Percentiles rank a stretch among this genome's conserved stretches.
phyloP scores from a whole-genome alignment of 2,329 filamentous ascomycete species.

The Hypoxylon sp. region DNA sequence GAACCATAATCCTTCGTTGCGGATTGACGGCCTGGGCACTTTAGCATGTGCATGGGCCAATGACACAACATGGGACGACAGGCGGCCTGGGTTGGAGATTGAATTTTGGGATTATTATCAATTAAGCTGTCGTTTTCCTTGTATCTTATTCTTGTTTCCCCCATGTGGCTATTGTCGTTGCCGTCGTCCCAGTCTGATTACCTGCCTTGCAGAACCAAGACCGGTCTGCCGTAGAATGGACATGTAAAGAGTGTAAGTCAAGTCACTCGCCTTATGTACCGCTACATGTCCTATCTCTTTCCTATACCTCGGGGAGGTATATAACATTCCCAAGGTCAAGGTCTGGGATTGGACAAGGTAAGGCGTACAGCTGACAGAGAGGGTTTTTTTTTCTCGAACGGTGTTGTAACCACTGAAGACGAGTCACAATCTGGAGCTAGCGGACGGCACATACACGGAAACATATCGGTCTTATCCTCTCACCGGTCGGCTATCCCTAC shows the following conservation, averaged over 20 bases:
- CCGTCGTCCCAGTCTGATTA: constrained; percentile 32
- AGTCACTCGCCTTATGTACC: constrained; percentile 24
- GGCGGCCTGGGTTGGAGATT: constrained; percentile 21
- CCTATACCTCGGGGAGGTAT: constrained; percentile 33
- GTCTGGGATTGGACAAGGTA: constrained; percentile 41
- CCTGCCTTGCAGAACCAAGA: constrained; percentile 37
- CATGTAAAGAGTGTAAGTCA: constrained; percentile 11
- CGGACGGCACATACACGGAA: constrained; percentile 36
- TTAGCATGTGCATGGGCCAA: constrained; percentile 32
- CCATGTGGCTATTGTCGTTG: constrained; percentile 23
- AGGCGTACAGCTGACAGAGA: constrained; percentile 37
- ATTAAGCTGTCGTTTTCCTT: constrained; percentile 27
- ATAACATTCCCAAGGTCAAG: constrained; percentile 28
- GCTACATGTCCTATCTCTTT: constrained; percentile 25
- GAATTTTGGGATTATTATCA: constrained; percentile 24
- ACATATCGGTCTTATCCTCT: constrained; percentile 40
- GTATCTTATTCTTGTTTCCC: constrained; percentile 4
- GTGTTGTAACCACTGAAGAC: constrained; percentile 19
- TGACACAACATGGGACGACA: constrained; percentile 42
- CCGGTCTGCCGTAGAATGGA: constrained; percentile 34
- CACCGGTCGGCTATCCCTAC: constrained; percentile 43
- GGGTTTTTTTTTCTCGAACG: constrained; percentile 25
- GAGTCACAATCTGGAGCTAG: constrained; percentile 39
- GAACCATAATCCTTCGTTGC: constrained; percentile 28
- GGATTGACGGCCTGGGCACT: constrained; percentile 37